phyloP scores from a whole-genome alignment of 1,139 yeast species.

The Geotrichum macrosporum region DNA sequence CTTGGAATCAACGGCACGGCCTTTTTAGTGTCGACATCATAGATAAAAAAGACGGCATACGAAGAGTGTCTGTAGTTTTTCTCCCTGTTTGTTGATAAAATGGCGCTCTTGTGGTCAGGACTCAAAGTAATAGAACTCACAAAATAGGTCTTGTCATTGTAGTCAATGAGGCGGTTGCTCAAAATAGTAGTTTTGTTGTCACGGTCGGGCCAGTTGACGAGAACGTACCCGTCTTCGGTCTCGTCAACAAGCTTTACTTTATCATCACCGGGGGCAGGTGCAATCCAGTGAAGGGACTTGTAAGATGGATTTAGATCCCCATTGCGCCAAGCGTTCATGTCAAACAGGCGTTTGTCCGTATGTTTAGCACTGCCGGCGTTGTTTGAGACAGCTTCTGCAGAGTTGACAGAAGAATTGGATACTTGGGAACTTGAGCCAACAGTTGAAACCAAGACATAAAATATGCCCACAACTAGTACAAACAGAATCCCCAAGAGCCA shows the following conservation, averaged over 20 bases:
- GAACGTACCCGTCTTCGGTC: slow-evolving; percentile 19
- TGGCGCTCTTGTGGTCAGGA: slow-evolving; percentile 44
- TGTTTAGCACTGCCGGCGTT: background rate
- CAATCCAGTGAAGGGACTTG: slow-evolving; percentile 18
- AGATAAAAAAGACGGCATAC: slow-evolving; percentile 61
- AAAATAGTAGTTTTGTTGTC: slow-evolving; percentile 25
- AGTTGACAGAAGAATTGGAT: background rate
- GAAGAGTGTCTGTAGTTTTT: slow-evolving; percentile 76
- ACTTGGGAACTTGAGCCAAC: slow-evolving; percentile 2
- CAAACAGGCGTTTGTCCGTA: slow-evolving; percentile 15
- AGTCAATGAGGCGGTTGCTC: slow-evolving; percentile 21
- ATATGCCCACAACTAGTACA: slow-evolving; percentile 1
- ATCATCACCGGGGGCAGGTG: slow-evolving; percentile 20
- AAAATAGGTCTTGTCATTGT: slow-evolving; percentile 24
- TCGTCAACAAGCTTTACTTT: slow-evolving; percentile 19
- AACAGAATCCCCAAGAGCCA: slow-evolving; percentile 1
- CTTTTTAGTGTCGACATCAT: slow-evolving; percentile 41
- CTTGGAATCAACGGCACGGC: slow-evolving; percentile 43
- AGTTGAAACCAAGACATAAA: slow-evolving; percentile 4
- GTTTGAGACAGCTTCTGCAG: slow-evolving; percentile 1
- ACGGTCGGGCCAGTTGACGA: slow-evolving; percentile 30
- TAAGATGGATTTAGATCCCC: slow-evolving; percentile 16
- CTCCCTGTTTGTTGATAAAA: slow-evolving; percentile 50
- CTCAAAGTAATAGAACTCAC: slow-evolving; percentile 34
- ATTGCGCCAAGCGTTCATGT: slow-evolving; percentile 17